Evolutionary conservation across 1,139 yeast genomes (phyloP), one percentile per base, ranked within the genome.

Genomic region (Protomyces macrosporus): DNA sequence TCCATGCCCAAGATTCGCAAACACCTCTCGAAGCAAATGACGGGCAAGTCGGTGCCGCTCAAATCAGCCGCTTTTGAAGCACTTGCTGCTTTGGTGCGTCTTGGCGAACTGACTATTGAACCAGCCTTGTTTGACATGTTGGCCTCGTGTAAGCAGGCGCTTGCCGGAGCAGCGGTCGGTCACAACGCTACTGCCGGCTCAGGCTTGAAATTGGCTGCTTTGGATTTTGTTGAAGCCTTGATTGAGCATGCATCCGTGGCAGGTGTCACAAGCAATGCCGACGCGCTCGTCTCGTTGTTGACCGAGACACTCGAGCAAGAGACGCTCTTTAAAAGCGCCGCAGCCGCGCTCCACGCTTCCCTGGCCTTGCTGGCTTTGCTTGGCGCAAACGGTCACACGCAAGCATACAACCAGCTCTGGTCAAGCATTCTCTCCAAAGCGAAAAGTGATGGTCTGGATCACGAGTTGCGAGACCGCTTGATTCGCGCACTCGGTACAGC

Each of bases 391-490:
- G 40, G 53, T 60, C 40, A 58, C 50, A 64, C 68, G 40, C 68
- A 67, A 1, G 61, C 67, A 37, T 69, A 72, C n/a, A 70, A 73
- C 63, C 68, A 61, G 35, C 55, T 74, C 14, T 70, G 68, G 37
- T 63, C 69, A 1, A 70, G 74, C 6, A 71, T 79, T 32, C 65
- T 75, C 2, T 74, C 73, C n/a, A 81, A 79, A 62, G 75, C 79
- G 4, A 69, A 74, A 1, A 76, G 78, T 53, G 78, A 79, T 54
- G 74, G 76, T 12, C 77, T 78, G 65, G 82, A 85, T 6, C 74
- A 81, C 65, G 86, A 83, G 58, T 78, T 84, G 16, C 75, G 85
- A 58, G 81, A 80, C 66, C 75, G 75, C 55, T 78, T 85, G 6
- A 74, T 84, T 9, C 64, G 67, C 14, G 75, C 78, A 6, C 69